A percentile compares a stretch with the other conserved stretches of the same genome.
phyloP scores from a whole-genome alignment of 306 rosid genomes.

The Prosopis cineraria region DNA sequence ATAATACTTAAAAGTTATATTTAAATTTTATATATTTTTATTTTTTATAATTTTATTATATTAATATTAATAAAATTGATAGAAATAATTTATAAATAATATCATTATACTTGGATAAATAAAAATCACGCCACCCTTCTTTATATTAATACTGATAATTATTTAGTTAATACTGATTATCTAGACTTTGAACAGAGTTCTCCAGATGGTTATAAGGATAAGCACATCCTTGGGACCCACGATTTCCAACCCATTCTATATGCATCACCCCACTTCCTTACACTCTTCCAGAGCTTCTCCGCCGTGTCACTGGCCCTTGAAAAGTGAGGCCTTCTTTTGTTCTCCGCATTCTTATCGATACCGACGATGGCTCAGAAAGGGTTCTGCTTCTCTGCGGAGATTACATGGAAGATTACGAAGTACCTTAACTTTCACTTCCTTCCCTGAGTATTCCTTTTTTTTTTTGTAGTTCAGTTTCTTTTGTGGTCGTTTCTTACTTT shows the following conservation, averaged over 20 bases:
- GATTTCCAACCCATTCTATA: background rate
- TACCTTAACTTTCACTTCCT: constrained; percentile 12
- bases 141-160: too few relatives aligned
- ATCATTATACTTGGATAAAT: too few relatives aligned
- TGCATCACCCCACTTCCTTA: background rate
- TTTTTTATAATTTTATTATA: too few relatives aligned
- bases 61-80: too few relatives aligned
- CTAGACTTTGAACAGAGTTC: too few relatives aligned
- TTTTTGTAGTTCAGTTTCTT: background rate
- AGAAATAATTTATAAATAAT: too few relatives aligned
- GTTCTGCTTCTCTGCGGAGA: constrained; percentile 85
- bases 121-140: too few relatives aligned
- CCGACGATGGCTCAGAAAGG: constrained; percentile 43
- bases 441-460: background rate
- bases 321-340: background rate
- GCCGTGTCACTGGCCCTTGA: background rate
- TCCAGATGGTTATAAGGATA: too few relatives aligned
- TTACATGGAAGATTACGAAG: constrained; percentile 88
- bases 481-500: background rate
- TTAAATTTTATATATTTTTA: too few relatives aligned
- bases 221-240: too few relatives aligned
- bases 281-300: background rate
- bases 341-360: background rate
- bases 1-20: too few relatives aligned
- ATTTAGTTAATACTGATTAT: too few relatives aligned